Base-by-base conservation (phyloP, 2,329 filamentous ascomycete genomes). In the Cladobotryum protrusum region DNA sequence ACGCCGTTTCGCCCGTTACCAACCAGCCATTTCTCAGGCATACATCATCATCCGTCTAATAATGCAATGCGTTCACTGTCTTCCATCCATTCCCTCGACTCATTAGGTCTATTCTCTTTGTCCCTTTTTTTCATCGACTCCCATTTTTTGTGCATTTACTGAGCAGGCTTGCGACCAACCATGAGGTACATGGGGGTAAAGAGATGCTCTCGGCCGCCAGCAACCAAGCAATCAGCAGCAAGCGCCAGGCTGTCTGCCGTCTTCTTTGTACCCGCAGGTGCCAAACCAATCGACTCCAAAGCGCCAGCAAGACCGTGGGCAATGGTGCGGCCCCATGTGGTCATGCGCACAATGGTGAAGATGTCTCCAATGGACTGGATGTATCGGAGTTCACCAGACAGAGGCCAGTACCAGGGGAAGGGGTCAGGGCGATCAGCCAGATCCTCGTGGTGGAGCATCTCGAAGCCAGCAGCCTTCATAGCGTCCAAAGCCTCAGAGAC, bases 131-230 rank as follows among this genome's bases (percentile, higher is more conserved):
- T 19, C 17, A 29, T 35, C 36, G 17, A 35, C 42, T 18, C 37
- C 37, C 6, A n/a, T 19, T 17, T 41, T 19, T 11, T 41, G n/a
- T 19, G 20, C 7, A 13, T 39, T 49, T 54, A 59, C 45, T 55
- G 36, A 24, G 48, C 57, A 46, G 92, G 89, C 78, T 96, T 96
- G 72, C 88, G 83, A 54, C 83, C 92, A 52, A 96, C 82, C 89
- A 96, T 96, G 64, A 97, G 76, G 73, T 96, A 96, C 92, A 97
- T 97, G 50, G 92, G 92, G 1, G 92, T 97, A 73, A 97, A 97
- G n/a, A 97, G 79, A 69, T 95, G 87, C 74, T 91, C 78, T 67
- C 83, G 81, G 34, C 84, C 92, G 70, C 92, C 92, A 43, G 87
- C 89, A 18, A 96, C 91, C 46, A 97, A 75, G 61, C 82, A 87